Percentiles rank a stretch among this genome's conserved stretches.
These are phyloP conservation scores for Amanita thiersii DNA, from an alignment of 768 basidiomycete genomes.

Conservation along the genomic window DNA sequence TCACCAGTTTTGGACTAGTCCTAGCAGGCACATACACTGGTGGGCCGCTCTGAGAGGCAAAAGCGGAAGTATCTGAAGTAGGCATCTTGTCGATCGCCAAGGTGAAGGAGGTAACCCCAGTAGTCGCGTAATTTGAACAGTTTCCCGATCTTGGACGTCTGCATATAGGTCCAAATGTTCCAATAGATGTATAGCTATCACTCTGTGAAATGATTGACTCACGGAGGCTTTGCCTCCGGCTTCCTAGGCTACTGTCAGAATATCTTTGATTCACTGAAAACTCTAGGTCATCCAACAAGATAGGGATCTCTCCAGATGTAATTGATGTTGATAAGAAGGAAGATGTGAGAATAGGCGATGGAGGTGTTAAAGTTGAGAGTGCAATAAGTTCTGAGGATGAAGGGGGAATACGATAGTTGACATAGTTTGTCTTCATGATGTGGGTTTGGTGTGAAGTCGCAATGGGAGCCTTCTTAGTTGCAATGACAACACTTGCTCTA, in stretches of 20 bases:
- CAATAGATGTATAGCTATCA: slow-evolving; percentile 11
- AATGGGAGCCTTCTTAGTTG: too few species aligned
- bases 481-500: too few species aligned
- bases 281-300: slow-evolving; percentile 29
- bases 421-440: slow-evolving; percentile 9
- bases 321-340: slow-evolving; percentile 24
- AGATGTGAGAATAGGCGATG: slow-evolving; percentile 39
- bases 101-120: too few species aligned
- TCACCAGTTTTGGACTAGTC: too few species aligned
- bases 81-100: too few species aligned
- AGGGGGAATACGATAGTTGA: slow-evolving; percentile 20
- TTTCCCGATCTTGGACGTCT: slow-evolving; percentile 8
- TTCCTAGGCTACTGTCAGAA: slow-evolving; percentile 5
- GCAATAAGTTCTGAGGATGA: slow-evolving; percentile 34
- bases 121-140: background rate
- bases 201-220: slow-evolving; percentile 1
- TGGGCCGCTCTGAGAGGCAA: too few species aligned
- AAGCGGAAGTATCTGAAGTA: too few species aligned
- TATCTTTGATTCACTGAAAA: slow-evolving; percentile 10
- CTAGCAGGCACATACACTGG: too few species aligned
- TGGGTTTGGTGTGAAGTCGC: slow-evolving; percentile 3
- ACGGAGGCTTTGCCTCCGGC: slow-evolving; percentile 6
- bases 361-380: slow-evolving; percentile 29
- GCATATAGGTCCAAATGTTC: slow-evolving; percentile 20
- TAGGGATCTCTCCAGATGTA: slow-evolving; percentile 45